These are phyloP conservation scores for Tuber umbilicatum DNA, from an alignment of 495 filamentous ascomycete species.

Conservation along the genomic window DNA sequence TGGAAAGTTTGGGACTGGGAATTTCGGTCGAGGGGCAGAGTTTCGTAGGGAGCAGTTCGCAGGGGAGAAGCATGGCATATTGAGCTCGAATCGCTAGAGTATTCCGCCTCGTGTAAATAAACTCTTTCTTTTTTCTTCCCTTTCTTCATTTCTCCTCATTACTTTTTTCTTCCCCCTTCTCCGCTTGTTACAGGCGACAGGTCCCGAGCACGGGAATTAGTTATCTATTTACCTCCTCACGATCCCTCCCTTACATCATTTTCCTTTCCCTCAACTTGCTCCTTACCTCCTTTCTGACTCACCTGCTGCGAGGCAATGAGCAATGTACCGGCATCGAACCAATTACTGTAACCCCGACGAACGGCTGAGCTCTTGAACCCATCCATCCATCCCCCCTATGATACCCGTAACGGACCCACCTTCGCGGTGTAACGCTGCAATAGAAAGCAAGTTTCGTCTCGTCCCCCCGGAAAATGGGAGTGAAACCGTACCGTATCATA, in stretches of 20 bases:
- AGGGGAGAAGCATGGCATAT: neutral
- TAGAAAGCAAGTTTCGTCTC: no score
- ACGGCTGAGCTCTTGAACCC: neutral
- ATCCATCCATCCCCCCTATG: no score
- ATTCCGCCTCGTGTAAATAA: neutral
- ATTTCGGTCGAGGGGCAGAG: slow-evolving; percentile 32
- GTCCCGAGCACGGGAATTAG: no score
- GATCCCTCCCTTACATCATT: neutral
- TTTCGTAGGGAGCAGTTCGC: slow-evolving; percentile 11
- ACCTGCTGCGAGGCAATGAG: neutral
- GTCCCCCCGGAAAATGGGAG: no score
- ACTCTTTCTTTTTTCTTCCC: neutral
- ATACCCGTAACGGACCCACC: neutral
- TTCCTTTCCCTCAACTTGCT: neutral
- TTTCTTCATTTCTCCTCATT: neutral
- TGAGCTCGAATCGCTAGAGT: neutral
- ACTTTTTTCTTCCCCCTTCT: neutral
- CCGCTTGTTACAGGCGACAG: no score
- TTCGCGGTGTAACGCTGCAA: neutral
- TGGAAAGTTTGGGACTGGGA: slow-evolving; percentile 10
- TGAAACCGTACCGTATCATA: no score
- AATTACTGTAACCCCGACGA: neutral
- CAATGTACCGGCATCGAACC: no score
- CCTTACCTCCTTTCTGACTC: neutral
- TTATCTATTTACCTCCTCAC: neutral